phyloP scores from a whole-genome alignment of 139 green algal species.

The Edaphochlamys debaryana region DNA sequence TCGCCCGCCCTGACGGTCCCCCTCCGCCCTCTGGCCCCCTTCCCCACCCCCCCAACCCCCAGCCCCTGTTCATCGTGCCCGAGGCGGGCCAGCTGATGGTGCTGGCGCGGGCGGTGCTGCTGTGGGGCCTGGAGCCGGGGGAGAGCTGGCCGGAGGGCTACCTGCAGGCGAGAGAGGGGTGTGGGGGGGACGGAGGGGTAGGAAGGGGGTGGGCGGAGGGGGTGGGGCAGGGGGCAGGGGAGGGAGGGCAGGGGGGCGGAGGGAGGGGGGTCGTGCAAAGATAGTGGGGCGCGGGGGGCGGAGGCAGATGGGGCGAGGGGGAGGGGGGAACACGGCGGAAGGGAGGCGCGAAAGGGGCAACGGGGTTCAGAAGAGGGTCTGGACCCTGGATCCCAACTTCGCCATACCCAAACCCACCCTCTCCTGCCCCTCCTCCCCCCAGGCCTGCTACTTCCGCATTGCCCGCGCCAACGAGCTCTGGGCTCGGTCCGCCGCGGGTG shows the following conservation, averaged over 20 bases:
- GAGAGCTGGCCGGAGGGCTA: background rate
- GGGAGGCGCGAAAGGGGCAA: too few relatives aligned
- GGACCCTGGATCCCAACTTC: too few relatives aligned
- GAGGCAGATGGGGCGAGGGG: background rate
- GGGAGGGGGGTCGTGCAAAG: too few relatives aligned
- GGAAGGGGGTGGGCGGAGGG: background rate
- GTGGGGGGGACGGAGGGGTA: background rate
- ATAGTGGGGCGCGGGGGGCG: too few relatives aligned
- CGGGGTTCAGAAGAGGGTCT: background rate
- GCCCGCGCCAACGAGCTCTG: background rate
- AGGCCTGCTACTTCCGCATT: constrained; percentile 29
- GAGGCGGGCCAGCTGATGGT: constrained; percentile 19
- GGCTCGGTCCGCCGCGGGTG: background rate
- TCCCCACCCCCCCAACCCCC: background rate
- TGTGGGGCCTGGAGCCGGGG: constrained; percentile 16
- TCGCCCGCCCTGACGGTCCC: background rate
- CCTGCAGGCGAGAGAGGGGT: constrained; percentile 4
- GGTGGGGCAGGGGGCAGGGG: background rate
- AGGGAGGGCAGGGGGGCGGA: background rate
- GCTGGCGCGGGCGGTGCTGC: constrained; percentile 24
- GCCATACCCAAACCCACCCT: too few relatives aligned
- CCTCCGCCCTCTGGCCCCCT: too few relatives aligned
- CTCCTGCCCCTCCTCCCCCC: too few relatives aligned
- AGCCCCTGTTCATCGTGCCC: constrained; percentile 2
- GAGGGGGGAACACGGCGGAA: background rate